Conservation (phyloP, 2,329 filamentous ascomycete genomes). For the Paraphoma chrysanthemicola region DNA sequence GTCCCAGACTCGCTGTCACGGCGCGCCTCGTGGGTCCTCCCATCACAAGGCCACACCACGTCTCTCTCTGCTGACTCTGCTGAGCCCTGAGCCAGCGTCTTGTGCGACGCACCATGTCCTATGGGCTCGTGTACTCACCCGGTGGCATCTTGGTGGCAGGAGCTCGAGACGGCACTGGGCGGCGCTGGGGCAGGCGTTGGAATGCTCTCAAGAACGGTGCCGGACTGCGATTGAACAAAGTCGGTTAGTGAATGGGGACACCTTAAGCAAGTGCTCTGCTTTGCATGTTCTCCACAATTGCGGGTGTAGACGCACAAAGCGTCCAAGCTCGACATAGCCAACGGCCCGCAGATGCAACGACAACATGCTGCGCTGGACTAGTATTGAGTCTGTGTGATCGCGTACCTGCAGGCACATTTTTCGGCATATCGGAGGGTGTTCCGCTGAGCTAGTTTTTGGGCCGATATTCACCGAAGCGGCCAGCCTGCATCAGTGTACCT, state of each 20-base stretch:
- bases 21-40: conserved; percentile 6
- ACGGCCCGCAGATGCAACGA: conserved; percentile 9
- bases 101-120: conserved; percentile 6
- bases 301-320: conserved; percentile 6
- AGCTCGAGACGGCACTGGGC: background rate
- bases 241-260: too few species aligned
- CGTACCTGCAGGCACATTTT: conserved; percentile 13
- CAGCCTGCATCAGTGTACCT: background rate
- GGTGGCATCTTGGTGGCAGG: background rate
- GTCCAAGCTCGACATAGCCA: conserved; percentile 1
- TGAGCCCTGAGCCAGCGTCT: background rate
- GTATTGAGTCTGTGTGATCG: conserved; percentile 6
- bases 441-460: background rate
- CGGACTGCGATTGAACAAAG: too few species aligned
- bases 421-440: background rate
- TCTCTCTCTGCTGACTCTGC: conserved; percentile 1
- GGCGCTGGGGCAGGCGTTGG: background rate
- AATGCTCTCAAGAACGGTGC: conserved; percentile 2
- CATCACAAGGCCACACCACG: background rate
- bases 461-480: background rate
- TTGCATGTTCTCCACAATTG: background rate
- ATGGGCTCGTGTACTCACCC: conserved; percentile 1
- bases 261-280: too few species aligned
- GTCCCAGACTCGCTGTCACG: background rate
- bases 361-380: conserved; percentile 3